phyloP scores from a whole-genome alignment of 1,284 basidiomycete genomes.

The Coniferiporia weirii region DNA sequence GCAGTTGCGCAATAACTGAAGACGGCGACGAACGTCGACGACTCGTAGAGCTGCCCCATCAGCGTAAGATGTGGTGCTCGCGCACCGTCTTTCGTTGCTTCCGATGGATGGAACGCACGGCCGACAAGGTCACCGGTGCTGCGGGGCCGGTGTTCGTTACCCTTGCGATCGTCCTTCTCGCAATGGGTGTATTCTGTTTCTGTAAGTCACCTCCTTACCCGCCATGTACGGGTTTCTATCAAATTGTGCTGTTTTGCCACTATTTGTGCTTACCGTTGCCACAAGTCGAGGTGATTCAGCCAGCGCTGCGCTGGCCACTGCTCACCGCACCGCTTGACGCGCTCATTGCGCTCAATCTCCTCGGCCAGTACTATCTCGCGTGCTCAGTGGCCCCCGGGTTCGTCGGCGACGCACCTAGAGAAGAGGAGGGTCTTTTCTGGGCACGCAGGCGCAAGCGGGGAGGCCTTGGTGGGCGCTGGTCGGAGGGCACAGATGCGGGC shows the following conservation, averaged over 20 bases:
- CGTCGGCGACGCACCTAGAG: slow-evolving; percentile 45
- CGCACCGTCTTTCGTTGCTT: slow-evolving; percentile 79
- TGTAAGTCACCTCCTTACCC: slow-evolving; percentile 48
- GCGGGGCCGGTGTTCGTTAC: slow-evolving; percentile 88
- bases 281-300: slow-evolving; percentile 71
- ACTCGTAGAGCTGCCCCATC: not conserved
- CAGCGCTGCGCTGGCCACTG: slow-evolving; percentile 46
- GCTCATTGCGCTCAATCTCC: slow-evolving; percentile 74
- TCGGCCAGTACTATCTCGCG: slow-evolving; percentile 80
- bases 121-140: slow-evolving; percentile 80
- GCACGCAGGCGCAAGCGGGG: slow-evolving; percentile 35
- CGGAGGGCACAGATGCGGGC: slow-evolving; percentile 27
- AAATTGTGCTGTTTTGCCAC: not conserved
- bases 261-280: slow-evolving; percentile 5
- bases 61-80: slow-evolving; percentile 41
- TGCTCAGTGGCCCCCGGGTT: slow-evolving; percentile 76
- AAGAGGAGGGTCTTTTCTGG: slow-evolving; percentile 47
- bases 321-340: slow-evolving; percentile 62
- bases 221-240: not conserved
- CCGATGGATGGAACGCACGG: slow-evolving; percentile 70
- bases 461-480: slow-evolving; percentile 30
- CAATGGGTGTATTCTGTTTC: slow-evolving; percentile 69
- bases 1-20: too few species aligned
- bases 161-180: slow-evolving; percentile 70
- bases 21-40: too few species aligned